Evolutionary conservation across 192 early-diverging fungal genomes (phyloP), one percentile per base, ranked within the genome.

Genomic region (Mortierella antarctica): DNA sequence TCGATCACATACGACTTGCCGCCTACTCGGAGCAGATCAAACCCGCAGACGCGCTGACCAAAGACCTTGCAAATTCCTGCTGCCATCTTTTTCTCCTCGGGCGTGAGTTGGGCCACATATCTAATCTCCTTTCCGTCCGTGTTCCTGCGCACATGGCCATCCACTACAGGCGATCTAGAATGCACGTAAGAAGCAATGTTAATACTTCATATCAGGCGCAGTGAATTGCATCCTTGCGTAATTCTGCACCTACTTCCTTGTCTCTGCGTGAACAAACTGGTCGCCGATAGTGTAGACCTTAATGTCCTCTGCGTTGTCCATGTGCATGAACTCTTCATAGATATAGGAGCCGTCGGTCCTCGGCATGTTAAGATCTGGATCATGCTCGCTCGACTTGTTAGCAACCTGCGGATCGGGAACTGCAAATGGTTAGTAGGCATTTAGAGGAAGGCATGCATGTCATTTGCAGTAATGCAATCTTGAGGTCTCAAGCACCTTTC

Each of bases 101-200:
- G 73, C 6, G 88, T 92, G 45, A 98, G 85, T 52, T 90, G 86
- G 0, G 95, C 93, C 31, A 94, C 87, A 80, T 96, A 97, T 11
- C 97, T 91, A 73, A 98, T 91, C 85, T 98, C 97, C 78, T 97
- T 98, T 66, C 97, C 97, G 18, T 97, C 97, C 41, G 93, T 93
- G 83, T 96, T 97, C 55, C 97, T 91, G 12, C 92, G 89, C 9
- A 98, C 97, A 55, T 93, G 86, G 14, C 97, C 97, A 83, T 98
- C 97, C 0, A 97, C 96, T 0, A 97, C 95, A 10, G 96, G 96
- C 7, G 95, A 96, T 66, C 90, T 93, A 65, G 40, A 41, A 10
- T 14, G 42, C 57, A 57, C 13, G 40, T 59, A n/a, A 5, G 15
- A 17, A 64, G 41, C 10, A 61, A 53, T 42, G 39, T 45, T 67